phyloP scores from a whole-genome alignment of 176 grass and related monocot genomes.

The Carex pumila region DNA sequence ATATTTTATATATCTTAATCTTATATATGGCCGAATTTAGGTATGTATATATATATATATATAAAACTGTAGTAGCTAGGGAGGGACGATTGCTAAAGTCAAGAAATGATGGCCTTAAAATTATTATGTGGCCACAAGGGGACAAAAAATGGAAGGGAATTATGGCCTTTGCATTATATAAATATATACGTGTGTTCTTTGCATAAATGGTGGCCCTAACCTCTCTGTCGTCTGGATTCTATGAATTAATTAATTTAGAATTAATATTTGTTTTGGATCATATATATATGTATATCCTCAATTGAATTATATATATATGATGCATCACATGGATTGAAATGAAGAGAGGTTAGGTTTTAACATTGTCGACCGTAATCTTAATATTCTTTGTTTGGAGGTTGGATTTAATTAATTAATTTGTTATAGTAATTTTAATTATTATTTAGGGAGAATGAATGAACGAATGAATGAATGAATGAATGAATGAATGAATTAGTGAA shows the following conservation, averaged over 20 bases:
- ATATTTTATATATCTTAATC: background rate
- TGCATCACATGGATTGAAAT: background rate
- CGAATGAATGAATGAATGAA: too few relatives aligned
- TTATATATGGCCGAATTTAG: background rate
- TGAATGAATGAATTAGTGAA: too few relatives aligned
- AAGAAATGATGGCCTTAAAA: conserved; percentile 1
- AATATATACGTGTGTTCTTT: background rate
- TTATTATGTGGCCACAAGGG: background rate
- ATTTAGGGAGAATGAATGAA: too few relatives aligned
- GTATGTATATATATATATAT: background rate
- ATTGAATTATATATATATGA: background rate
- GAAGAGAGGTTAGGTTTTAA: background rate
- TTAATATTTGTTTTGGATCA: background rate
- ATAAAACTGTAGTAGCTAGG: background rate
- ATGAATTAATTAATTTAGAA: background rate
- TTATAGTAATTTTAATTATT: too few relatives aligned
- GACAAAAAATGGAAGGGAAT: background rate
- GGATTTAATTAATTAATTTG: too few relatives aligned
- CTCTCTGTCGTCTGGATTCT: background rate
- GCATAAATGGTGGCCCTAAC: too few relatives aligned
- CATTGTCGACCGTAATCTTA: too few relatives aligned
- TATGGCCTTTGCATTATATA: background rate
- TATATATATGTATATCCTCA: too few relatives aligned
- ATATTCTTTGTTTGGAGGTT: too few relatives aligned
- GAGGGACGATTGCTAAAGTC: background rate